Base-by-base conservation (phyloP, 441 rosid species). In the Euphorbia corollata region DNA sequence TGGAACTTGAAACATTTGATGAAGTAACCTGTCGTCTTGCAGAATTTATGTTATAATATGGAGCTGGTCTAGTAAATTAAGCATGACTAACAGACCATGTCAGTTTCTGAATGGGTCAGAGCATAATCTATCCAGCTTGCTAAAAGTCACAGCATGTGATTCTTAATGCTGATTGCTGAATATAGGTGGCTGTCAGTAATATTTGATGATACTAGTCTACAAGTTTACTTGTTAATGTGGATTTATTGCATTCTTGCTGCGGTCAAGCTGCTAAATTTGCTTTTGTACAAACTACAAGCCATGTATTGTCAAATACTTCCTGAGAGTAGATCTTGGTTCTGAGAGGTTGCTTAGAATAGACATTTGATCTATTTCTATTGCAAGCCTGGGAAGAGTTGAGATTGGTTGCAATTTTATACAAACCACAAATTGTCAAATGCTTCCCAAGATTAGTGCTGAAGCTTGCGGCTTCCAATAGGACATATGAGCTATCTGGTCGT, bases 91-190 rank as follows among this genome's bases (percentile, higher is more conserved):
- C 50, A 45, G 50, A 12, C 50, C 50, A 7, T 45, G 45, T 38
- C 13, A 56, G 15, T 59, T 23, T 24, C 45, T 58, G 64, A 45
- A n/a, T 67, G 19, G 43, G 63, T 10, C 36, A 1, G 38, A 55
- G n/a, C n/a, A 51, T 41, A 22, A 1, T 30, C 22, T 16, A 48
- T 16, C 56, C 23, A 34, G 2, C 47, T 61, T 22, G 51, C 51
- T 18, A 38, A 3, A 23, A 57, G 70, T 67, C 62, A 67, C 45
- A 57, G 51, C 11, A n/a, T 67, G 63, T 18, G 41, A 58, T 10
- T 22, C 23, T 19, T 55, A 20, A 16, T n/a, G n/a, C n/a, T n/a
- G 4, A 27, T 1, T n/a, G 50, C 27, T 66, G 10, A 23, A 32
- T 66, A 38, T 55, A 12, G 6, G 7, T 55, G 61, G 6, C 38